Evolutionary conservation across 306 rosid genomes (phyloP).

Genomic region (Nissolia schottii): DNA sequence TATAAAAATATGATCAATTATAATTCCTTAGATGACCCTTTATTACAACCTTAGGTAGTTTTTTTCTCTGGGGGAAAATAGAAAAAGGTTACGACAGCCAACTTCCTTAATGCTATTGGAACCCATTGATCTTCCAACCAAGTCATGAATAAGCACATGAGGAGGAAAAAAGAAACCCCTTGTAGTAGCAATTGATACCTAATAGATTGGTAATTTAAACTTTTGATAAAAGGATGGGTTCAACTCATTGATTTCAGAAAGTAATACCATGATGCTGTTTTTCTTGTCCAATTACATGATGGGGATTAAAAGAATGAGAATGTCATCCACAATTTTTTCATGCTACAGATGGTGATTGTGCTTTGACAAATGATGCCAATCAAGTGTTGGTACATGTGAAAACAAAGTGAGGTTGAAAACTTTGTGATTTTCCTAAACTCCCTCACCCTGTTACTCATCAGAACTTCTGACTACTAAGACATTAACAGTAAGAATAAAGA

Average conservation of each 20-base stretch:
- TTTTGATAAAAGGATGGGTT: not conserved
- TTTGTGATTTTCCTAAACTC: not conserved
- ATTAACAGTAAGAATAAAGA: not conserved
- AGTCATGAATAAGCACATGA: not conserved
- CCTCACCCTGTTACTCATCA: not conserved
- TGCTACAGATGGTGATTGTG: too few relatives aligned
- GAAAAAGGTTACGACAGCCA: not conserved
- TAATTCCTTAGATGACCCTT: not conserved
- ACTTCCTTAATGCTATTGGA: not conserved
- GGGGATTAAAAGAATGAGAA: not conserved
- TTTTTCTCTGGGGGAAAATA: not conserved
- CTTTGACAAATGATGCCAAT: not conserved
- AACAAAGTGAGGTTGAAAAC: not conserved
- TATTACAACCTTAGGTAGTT: not conserved
- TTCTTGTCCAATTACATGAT: not conserved
- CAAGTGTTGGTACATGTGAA: not conserved
- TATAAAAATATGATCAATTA: too few relatives aligned
- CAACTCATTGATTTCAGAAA: not conserved
- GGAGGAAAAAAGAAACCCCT: not conserved
- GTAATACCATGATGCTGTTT: not conserved
- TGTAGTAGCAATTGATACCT: not conserved
- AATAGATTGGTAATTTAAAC: not conserved
- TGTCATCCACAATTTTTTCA: not conserved
- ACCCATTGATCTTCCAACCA: not conserved
- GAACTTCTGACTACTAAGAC: not conserved